Percentiles rank a stretch among this genome's conserved stretches.
Conservation (phyloP, 1,284 basidiomycete genomes). For the Moniliella sp. region DNA sequence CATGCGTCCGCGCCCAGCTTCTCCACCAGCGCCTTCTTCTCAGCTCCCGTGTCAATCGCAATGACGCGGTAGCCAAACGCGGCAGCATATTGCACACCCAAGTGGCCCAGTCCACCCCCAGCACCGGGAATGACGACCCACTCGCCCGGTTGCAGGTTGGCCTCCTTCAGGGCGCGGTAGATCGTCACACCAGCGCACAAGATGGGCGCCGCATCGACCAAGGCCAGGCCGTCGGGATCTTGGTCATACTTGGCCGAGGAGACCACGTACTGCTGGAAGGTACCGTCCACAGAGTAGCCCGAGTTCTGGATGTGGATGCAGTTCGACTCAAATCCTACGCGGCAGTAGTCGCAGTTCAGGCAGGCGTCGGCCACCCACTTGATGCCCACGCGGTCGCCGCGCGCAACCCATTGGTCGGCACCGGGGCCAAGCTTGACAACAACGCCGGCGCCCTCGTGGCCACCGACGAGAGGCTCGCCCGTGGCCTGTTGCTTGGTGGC, state of each 20-base stretch:
- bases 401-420: conserved; percentile 41
- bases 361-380: conserved; percentile 45
- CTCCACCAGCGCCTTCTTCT: conserved; percentile 50
- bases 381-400: conserved; percentile 66
- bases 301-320: conserved; percentile 10
- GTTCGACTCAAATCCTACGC: conserved; percentile 49
- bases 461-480: too few species aligned
- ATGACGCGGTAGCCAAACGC: conserved; percentile 45
- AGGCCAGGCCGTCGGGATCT: too few species aligned
- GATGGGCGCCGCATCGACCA: too few species aligned
- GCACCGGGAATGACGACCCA: conserved; percentile 61
- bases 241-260: too few species aligned
- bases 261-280: conserved; percentile 66
- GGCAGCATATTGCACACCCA: conserved; percentile 22
- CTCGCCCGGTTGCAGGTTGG: conserved; percentile 45
- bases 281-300: conserved; percentile 52
- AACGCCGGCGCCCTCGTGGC: conserved; percentile 49
- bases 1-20: conserved; percentile 55
- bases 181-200: conserved; percentile 56
- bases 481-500: conserved; percentile 40
- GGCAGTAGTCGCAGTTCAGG: conserved; percentile 51
- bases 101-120: conserved; percentile 42
- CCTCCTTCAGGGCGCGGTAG: conserved; percentile 63
- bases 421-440: conserved; percentile 56
- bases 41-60: conserved; percentile 55